phyloP scores from a whole-genome alignment of 2,329 filamentous ascomycete species.

The Aspergillus japonicus region DNA sequence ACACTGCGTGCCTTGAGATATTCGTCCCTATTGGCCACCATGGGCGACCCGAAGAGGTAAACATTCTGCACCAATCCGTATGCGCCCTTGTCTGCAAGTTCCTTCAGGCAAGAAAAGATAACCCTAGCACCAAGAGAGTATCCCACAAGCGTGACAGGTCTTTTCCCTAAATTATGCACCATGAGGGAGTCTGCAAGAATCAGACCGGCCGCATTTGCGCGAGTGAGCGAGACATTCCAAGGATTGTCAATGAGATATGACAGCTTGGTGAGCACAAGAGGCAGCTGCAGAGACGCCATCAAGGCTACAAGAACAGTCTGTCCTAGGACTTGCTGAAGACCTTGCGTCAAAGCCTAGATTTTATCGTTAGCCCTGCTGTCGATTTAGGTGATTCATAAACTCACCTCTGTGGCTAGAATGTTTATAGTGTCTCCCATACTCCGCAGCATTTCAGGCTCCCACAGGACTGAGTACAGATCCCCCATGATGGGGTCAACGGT shows the following conservation, averaged over 20 bases:
- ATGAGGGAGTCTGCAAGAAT: constrained; percentile 93
- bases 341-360: constrained; percentile 81
- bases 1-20: constrained; percentile 78
- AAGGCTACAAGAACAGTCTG: constrained; percentile 83
- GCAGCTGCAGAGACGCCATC: constrained; percentile 92
- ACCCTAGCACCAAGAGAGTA: constrained; percentile 91
- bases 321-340: constrained; percentile 89
- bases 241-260: constrained; percentile 97
- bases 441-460: constrained; percentile 96
- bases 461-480: constrained; percentile 92
- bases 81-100: constrained; percentile 79
- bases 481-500: constrained; percentile 98
- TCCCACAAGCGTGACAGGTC: constrained; percentile 88
- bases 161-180: constrained; percentile 83
- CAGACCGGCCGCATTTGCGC: constrained; percentile 82
- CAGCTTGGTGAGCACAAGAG: constrained; percentile 87
- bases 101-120: constrained; percentile 86
- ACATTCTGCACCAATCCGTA: constrained; percentile 91
- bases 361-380: constrained; percentile 24
- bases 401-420: constrained; percentile 92
- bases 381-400: constrained; percentile 19
- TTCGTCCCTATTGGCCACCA: constrained; percentile 90
- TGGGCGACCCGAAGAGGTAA: constrained; percentile 87
- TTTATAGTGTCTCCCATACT: constrained; percentile 99
- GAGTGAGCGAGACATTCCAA: constrained; percentile 93